Base-by-base conservation (phyloP, 2,329 filamentous ascomycete species). In the Fusarium cyanostomum region DNA sequence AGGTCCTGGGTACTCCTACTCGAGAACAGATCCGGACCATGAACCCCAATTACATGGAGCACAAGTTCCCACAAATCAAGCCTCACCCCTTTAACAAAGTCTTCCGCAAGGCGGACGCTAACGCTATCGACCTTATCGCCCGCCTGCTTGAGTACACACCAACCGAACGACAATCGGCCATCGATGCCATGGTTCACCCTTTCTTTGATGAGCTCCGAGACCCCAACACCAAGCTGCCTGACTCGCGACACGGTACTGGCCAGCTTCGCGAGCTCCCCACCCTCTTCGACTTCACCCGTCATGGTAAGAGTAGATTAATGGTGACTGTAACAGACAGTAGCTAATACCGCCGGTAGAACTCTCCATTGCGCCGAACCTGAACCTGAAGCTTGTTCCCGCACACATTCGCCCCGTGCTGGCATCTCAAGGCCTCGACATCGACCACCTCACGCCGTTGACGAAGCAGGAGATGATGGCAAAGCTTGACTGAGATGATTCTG, bases 41-140 rank as follows among this genome's bases (percentile, higher is more conserved):
- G 95, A 99, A 99, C 80, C 95, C 95, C 58, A 99, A 99, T 80
- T 99, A 99, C 80, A 99, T 99, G 95, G 95, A 99, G 82, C 95
- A 99, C 83, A 98, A 98, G 82, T 99, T 99, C 80, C 95, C 95
- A 43, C 95, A 99, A 79, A 99, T 99, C 83, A 99, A 99, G 84
- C 95, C 95, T 56, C 95, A 99, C 75, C 95, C 95, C 26, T 99
- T 99, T 84, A 96, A 91, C 82, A 98, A 98, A 86, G 95, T 99
- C 53, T 98, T 99, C 86, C 90, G 95, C 70, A 97, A 96, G 86
- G 95, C 95, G 54, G 92, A 97, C 69, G 85, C 88, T 28, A 94
- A 92, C 73, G 94, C 95, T 34, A 96, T 99, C 73, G 94, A 98
- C 74, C 83, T 99, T 71, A 98, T 99, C 76, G 95, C 93, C 51